Conservation (phyloP, 441 rosid genomes). For the Iberis amara region DNA sequence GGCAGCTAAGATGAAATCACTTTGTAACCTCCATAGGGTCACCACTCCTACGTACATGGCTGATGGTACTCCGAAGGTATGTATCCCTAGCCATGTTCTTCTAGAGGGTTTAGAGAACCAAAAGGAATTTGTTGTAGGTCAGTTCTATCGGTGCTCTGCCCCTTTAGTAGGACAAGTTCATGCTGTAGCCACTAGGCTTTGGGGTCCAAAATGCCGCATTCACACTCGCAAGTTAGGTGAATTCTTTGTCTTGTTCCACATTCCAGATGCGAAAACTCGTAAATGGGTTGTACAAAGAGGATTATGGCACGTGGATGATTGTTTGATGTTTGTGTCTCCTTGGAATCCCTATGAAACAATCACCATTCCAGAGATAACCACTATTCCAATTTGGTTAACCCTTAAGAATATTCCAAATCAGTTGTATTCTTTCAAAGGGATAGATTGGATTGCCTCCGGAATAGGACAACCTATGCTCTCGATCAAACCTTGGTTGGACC, state of each 20-base stretch:
- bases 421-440: no score
- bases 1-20: neutral
- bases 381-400: no score
- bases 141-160: neutral
- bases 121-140: neutral
- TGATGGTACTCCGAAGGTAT: neutral
- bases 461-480: no score
- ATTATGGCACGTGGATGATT: no score
- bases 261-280: no score
- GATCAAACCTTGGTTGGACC: no score
- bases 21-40: neutral
- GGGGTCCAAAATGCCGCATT: neutral
- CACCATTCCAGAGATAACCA: no score
- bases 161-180: neutral
- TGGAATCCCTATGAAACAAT: no score
- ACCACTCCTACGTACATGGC: neutral
- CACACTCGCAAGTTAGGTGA: neutral
- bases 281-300: no score
- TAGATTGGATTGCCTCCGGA: no score
- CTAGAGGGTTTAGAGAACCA: neutral
- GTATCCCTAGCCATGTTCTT: neutral
- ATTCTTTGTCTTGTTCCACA: neutral
- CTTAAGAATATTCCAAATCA: no score
- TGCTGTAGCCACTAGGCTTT: neutral
- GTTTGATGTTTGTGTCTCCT: no score